Evolutionary conservation across 805 yeast species (phyloP), one percentile per base, ranked within the genome.

Genomic region (Limtongia smithiae): DNA sequence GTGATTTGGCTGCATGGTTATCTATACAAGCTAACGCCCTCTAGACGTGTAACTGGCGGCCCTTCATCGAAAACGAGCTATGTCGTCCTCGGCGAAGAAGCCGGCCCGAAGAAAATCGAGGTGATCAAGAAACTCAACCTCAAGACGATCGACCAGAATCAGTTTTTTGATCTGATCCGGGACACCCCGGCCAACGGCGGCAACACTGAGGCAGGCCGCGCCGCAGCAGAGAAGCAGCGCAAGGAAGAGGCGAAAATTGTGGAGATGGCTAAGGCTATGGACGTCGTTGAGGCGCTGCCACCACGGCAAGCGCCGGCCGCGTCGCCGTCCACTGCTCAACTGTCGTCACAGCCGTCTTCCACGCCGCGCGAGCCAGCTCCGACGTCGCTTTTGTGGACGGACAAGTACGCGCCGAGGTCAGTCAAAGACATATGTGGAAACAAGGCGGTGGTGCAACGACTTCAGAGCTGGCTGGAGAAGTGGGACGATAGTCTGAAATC

Each of bases 171-270:
- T 56, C 71, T 93, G 55, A 73, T 93, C 39, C 61, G 72, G 20
- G 77, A 80, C 5, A 85, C 91, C 93, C 97, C 98, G 0, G 82
- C 82, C 2, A 89, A 83, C 56, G 98, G 98, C 24, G 97, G 97
- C 0, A 78, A 77, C 37, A 86, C 94, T n/a, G 84, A 70, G 14
- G 79, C 72, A 3, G 97, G 97, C 0, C 77, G 76, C 50, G 80
- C 79, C 56, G 93, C 93, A 1, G 72, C 81, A 51, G 72, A 71
- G 38, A 88, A 87, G 67, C 74, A 81, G 51, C 80, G 78, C 53
- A 80, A 77, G 49, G 93, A 88, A 60, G 89, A 84, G 60, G 70
- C 68, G 30, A 82, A 79, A 50, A 81, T 81, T 0, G 68, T 70
- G 46, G 73, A 68, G 50, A 66, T 72, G 68, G 72, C 69, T 14